These are phyloP conservation scores for Amanita rubescens DNA, from an alignment of 768 basidiomycete species.

Conservation along the genomic window DNA sequence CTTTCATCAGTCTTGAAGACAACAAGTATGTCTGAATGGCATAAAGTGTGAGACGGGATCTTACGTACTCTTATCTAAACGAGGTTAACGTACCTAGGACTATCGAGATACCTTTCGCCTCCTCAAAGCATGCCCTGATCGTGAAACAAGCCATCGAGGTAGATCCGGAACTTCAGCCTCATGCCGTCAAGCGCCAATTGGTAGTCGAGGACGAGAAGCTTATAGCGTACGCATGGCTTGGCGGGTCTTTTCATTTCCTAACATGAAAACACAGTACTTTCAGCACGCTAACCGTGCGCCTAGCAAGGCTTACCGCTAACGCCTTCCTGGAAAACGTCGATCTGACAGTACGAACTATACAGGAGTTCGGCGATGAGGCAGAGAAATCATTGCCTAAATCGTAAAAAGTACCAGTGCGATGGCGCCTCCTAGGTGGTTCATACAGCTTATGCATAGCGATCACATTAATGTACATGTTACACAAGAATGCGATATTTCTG, in stretches of 20 bases:
- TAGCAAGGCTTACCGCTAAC: conserved; percentile 81
- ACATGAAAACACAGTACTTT: conserved; percentile 43
- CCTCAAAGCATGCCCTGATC: conserved; percentile 66
- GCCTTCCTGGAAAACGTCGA: conserved; percentile 88
- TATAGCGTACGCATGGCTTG: conserved; percentile 53
- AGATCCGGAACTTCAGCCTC: conserved; percentile 76
- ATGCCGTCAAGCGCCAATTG: conserved; percentile 70
- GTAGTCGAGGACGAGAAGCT: conserved; percentile 60
- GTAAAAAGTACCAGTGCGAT: background rate
- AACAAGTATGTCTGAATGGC: conserved; percentile 4
- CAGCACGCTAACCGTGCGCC: conserved; percentile 71
- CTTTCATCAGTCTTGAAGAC: background rate
- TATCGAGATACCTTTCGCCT: conserved; percentile 73
- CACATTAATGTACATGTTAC: background rate
- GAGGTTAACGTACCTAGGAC: conserved; percentile 28
- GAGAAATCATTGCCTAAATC: conserved; percentile 16
- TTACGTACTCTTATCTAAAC: background rate
- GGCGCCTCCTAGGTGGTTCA: background rate
- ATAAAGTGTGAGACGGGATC: conserved; percentile 6
- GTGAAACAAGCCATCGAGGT: conserved; percentile 83
- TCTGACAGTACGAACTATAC: conserved; percentile 74
- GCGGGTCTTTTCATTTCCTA: conserved; percentile 6
- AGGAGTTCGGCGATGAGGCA: conserved; percentile 70
- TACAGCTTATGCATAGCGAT: background rate
- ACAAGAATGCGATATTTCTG: background rate